phyloP scores from a whole-genome alignment of 495 filamentous ascomycete species.

The Jackrogersella multiformis region DNA sequence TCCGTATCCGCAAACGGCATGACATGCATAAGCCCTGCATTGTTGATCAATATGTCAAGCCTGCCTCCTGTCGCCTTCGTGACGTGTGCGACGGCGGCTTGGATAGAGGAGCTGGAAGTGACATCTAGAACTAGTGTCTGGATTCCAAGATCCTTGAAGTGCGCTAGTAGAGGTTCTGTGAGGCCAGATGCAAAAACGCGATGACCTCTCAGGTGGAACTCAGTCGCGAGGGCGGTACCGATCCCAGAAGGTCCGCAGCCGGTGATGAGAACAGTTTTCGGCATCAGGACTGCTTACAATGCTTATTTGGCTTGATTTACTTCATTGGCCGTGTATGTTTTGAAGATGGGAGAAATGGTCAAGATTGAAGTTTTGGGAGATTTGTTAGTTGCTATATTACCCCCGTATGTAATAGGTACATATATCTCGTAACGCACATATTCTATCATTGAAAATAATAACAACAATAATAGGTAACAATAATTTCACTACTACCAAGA shows the following conservation, averaged over 20 bases:
- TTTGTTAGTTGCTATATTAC: too few relatives aligned
- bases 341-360: too few relatives aligned
- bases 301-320: too few relatives aligned
- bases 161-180: slow-evolving; percentile 51
- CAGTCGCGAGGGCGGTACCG: slow-evolving; percentile 62
- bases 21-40: slow-evolving; percentile 57
- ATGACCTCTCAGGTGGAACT: slow-evolving; percentile 58
- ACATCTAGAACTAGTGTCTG: slow-evolving; percentile 63
- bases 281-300: too few relatives aligned
- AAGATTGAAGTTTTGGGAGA: too few relatives aligned
- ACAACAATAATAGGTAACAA: too few relatives aligned
- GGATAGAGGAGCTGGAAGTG: slow-evolving; percentile 52
- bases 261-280: slow-evolving; percentile 55
- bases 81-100: slow-evolving; percentile 43
- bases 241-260: slow-evolving; percentile 63
- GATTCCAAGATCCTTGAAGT: slow-evolving; percentile 50
- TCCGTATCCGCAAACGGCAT: slow-evolving; percentile 60
- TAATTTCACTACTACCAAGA: too few relatives aligned
- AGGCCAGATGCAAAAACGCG: slow-evolving; percentile 68
- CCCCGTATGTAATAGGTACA: too few relatives aligned
- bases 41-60: slow-evolving; percentile 66
- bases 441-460: too few relatives aligned
- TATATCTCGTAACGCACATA: too few relatives aligned
- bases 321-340: too few relatives aligned
- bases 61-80: slow-evolving; percentile 5